Percentiles rank a stretch among this genome's conserved stretches.
Conservation (phyloP, 345 rosid species). For the Citropsis articulata region DNA sequence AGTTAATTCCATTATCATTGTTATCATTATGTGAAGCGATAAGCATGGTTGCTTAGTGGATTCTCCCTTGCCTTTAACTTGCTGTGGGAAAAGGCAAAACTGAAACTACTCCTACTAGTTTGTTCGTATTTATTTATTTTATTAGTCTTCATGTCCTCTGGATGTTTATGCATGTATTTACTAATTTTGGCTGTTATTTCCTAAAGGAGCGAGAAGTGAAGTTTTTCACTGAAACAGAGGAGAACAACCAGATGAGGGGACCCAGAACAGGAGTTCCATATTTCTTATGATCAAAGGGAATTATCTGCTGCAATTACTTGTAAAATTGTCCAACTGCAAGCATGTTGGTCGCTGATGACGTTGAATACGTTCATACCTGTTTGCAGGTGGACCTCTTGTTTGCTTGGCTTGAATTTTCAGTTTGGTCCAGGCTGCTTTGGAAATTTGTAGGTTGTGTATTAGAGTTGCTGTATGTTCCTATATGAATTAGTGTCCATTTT, state of each 20-base stretch:
- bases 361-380: constrained; percentile 15
- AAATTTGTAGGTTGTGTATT: constrained; percentile 24
- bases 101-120: not conserved
- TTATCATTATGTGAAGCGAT: not conserved
- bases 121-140: not conserved
- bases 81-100: not conserved
- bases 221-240: constrained; percentile 97
- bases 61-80: not conserved
- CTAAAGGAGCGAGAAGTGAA: constrained; percentile 93
- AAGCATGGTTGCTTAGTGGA: not conserved
- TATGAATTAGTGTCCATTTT: constrained; percentile 11
- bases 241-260: constrained; percentile 99
- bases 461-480: constrained; percentile 17
- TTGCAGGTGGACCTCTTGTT: constrained; percentile 22
- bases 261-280: constrained; percentile 98
- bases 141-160: not conserved
- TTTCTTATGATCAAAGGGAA: constrained; percentile 55
- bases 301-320: constrained; percentile 13
- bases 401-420: constrained; percentile 16
- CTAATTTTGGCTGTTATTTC: constrained; percentile 5
- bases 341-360: constrained; percentile 7
- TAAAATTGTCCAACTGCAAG: constrained; percentile 22
- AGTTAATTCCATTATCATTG: not conserved
- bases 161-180: not conserved
- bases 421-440: constrained; percentile 23